Percentiles rank a stretch among this genome's conserved stretches.
phyloP scores from a whole-genome alignment of 1,284 basidiomycete genomes.

The Leccinum variabile region DNA sequence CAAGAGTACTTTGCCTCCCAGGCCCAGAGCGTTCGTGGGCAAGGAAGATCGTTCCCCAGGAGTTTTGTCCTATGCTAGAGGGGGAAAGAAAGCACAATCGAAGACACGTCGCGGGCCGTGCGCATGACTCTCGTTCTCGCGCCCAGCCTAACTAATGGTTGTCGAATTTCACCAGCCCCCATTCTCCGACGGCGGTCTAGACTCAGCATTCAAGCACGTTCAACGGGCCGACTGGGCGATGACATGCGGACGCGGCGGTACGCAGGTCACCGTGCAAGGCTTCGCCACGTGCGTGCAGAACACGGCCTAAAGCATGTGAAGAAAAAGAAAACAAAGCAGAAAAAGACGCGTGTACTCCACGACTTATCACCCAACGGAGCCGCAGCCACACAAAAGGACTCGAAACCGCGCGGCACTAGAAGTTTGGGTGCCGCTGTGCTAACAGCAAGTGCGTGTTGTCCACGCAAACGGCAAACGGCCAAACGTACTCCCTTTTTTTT shows the following conservation, averaged over 20 bases:
- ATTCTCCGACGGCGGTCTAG: neutral
- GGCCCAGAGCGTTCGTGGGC: neutral
- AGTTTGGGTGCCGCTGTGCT: conserved; percentile 4
- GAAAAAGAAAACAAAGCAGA: neutral
- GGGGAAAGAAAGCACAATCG: neutral
- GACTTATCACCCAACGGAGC: conserved; percentile 20
- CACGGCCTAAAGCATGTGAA: conserved; percentile 7
- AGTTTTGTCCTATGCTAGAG: conserved; percentile 3
- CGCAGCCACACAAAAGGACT: conserved; percentile 20
- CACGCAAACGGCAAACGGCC: conserved; percentile 26
- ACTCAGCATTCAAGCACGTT: neutral
- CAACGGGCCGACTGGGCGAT: neutral
- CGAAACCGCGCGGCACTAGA: conserved; percentile 10
- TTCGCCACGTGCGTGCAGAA: conserved; percentile 9
- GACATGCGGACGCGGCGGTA: neutral
- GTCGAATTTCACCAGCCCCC: neutral
- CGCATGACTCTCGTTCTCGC: neutral
- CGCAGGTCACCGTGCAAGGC: conserved; percentile 4
- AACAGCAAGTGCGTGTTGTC: conserved; percentile 19
- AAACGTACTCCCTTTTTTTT: neutral
- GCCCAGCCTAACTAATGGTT: neutral
- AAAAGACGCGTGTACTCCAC: conserved; percentile 24
- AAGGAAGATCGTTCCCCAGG: conserved; percentile 5
- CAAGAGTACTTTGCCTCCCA: neutral
- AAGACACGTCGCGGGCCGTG: neutral